phyloP scores from a whole-genome alignment of 2,329 filamentous ascomycete genomes.

The Trichoderma sp. region DNA sequence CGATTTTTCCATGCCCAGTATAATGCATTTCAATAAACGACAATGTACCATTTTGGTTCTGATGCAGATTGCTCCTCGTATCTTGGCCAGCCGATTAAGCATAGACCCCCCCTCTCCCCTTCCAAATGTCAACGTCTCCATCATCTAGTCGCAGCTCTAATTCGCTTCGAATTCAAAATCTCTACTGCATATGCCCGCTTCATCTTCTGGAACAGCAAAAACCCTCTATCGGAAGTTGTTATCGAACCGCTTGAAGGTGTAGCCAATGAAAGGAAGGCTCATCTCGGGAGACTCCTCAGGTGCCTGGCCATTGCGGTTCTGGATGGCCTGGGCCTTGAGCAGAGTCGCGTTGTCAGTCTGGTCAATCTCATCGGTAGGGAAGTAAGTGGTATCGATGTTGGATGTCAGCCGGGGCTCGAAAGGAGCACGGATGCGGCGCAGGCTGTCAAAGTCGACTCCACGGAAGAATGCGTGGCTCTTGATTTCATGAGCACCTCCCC shows the following conservation, averaged over 20 bases:
- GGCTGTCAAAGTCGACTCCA: constrained; percentile 89
- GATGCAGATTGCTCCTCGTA: constrained; percentile 19
- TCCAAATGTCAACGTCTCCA: not conserved
- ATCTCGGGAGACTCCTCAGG: constrained; percentile 85
- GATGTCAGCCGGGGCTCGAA: constrained; percentile 93
- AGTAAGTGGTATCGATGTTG: constrained; percentile 95
- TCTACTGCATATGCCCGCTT: constrained; percentile 16
- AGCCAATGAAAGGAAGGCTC: constrained; percentile 72
- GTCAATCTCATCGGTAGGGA: constrained; percentile 97
- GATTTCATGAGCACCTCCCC: constrained; percentile 84
- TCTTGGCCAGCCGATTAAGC: constrained; percentile 17
- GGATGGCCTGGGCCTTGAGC: constrained; percentile 77
- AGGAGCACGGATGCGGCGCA: constrained; percentile 88
- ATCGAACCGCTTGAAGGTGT: constrained; percentile 89
- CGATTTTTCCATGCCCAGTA: constrained; percentile 5
- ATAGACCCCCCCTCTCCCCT: not conserved
- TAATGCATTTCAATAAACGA: constrained; percentile 17
- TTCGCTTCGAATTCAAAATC: constrained; percentile 18
- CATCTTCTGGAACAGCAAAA: not conserved
- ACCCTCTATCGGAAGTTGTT: constrained; percentile 58
- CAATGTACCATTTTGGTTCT: not conserved
- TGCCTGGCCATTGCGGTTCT: constrained; percentile 46
- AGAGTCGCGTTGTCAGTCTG: constrained; percentile 90
- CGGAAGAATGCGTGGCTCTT: constrained; percentile 95
- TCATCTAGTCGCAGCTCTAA: constrained; percentile 7